Percentiles rank a stretch among this genome's conserved stretches.
These are phyloP conservation scores for Botryotinia narcissicola DNA, from an alignment of 2,329 filamentous ascomycete genomes.

Conservation along the genomic window DNA sequence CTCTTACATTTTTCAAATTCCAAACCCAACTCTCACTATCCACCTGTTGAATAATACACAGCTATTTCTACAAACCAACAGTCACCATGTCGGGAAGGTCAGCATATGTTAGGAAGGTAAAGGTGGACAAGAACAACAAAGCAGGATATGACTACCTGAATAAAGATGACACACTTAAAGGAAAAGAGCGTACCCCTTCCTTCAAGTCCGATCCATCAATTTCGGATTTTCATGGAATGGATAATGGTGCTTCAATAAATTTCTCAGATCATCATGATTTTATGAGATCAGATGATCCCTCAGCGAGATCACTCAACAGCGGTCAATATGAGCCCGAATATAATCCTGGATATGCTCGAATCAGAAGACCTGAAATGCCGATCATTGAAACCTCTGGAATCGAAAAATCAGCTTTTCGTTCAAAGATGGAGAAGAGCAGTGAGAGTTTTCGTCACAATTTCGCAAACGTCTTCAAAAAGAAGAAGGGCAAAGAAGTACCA, in stretches of 20 bases:
- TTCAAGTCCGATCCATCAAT: slow-evolving; percentile 16
- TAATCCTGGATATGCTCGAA: slow-evolving; percentile 14
- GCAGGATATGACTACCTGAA: slow-evolving; percentile 16
- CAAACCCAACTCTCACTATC: not conserved
- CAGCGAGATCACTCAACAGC: slow-evolving; percentile 6
- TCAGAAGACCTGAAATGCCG: slow-evolving; percentile 17
- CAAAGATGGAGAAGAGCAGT: slow-evolving; percentile 18
- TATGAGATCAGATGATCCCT: not conserved
- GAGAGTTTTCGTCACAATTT: slow-evolving; percentile 17
- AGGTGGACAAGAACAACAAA: slow-evolving; percentile 43
- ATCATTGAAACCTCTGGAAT: slow-evolving; percentile 19
- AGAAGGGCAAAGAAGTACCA: slow-evolving; percentile 14
- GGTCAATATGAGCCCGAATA: not conserved
- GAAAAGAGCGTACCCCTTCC: slow-evolving; percentile 1
- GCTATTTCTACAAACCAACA: not conserved
- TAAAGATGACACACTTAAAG: slow-evolving; percentile 12
- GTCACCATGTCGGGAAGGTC: slow-evolving; percentile 53
- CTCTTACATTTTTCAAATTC: not conserved
- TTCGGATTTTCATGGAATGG: not conserved
- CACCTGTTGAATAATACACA: not conserved
- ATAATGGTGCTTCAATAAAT: not conserved
- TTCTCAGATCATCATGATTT: slow-evolving; percentile 11
- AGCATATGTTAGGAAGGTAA: slow-evolving; percentile 57
- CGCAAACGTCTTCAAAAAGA: slow-evolving; percentile 19
- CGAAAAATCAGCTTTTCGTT: slow-evolving; percentile 13